phyloP scores from a whole-genome alignment of 805 yeast genomes.

The Zygoascus biomembranicola region DNA sequence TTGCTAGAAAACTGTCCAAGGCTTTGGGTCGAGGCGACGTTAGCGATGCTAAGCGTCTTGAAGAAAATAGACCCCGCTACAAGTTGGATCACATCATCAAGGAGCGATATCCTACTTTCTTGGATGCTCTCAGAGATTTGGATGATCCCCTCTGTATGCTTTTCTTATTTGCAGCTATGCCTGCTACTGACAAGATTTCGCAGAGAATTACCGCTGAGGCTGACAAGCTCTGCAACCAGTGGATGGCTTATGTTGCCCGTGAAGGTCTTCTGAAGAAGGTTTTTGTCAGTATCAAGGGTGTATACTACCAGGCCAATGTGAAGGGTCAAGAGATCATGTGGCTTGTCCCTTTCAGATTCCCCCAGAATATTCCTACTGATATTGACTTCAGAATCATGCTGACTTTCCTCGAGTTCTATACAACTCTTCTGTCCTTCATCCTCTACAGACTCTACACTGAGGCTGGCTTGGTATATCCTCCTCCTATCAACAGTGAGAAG shows the following conservation, averaged over 20 bases:
- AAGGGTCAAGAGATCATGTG: constrained; percentile 91
- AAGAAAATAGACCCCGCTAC: constrained; percentile 71
- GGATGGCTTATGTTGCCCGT: constrained; percentile 89
- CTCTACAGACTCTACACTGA: constrained; percentile 81
- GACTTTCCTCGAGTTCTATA: constrained; percentile 91
- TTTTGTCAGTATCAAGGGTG: constrained; percentile 95
- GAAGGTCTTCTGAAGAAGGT: constrained; percentile 79
- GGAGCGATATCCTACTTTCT: constrained; percentile 90
- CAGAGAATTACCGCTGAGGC: constrained; percentile 84
- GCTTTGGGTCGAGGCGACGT: constrained; percentile 92
- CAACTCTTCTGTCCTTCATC: constrained; percentile 83
- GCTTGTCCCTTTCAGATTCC: constrained; percentile 96
- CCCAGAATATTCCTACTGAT: constrained; percentile 89
- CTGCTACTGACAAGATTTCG: constrained; percentile 78
- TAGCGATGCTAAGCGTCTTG: constrained; percentile 78
- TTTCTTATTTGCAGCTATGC: constrained; percentile 88
- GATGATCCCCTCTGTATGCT: constrained; percentile 96
- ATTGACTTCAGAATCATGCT: constrained; percentile 95
- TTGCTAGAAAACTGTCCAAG: constrained; percentile 80
- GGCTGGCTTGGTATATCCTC: constrained; percentile 83
- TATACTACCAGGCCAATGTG: constrained; percentile 83
- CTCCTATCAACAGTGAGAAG: constrained; percentile 63
- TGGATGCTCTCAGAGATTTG: constrained; percentile 84
- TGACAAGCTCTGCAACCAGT: constrained; percentile 76
- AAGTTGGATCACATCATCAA: constrained; percentile 84